Evolutionary conservation across 306 rosid species (phyloP).

Genomic region (Rubus idaeus): DNA sequence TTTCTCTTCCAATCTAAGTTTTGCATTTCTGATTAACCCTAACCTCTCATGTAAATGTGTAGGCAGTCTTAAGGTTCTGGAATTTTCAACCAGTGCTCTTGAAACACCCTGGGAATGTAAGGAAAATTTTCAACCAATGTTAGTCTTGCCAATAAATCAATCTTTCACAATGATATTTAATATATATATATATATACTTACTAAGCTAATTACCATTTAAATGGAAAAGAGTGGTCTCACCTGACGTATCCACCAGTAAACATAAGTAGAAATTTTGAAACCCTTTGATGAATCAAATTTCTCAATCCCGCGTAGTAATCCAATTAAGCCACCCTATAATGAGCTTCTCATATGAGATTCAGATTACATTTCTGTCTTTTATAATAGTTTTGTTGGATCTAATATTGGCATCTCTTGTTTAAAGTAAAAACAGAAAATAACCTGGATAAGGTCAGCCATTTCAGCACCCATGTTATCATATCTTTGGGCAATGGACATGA

Average conservation of each 20-base stretch:
- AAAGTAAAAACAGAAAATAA: slow-evolving; percentile 26
- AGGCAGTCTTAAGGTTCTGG: slow-evolving; percentile 87
- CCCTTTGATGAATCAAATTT: slow-evolving; percentile 96
- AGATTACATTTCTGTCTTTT: slow-evolving; percentile 4
- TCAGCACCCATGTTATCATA: slow-evolving; percentile 90
- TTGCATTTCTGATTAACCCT: slow-evolving; percentile 82
- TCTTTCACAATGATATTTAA: slow-evolving; percentile 8
- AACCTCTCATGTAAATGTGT: slow-evolving; percentile 83
- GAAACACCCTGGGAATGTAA: slow-evolving; percentile 77
- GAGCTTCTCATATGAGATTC: slow-evolving; percentile 9
- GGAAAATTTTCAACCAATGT: slow-evolving; percentile 5
- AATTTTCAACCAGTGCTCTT: slow-evolving; percentile 83
- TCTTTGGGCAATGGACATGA: slow-evolving; percentile 90
- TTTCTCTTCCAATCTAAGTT: slow-evolving; percentile 67
- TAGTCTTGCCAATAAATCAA: not conserved
- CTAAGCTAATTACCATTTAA: slow-evolving; percentile 12
- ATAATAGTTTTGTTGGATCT: not conserved
- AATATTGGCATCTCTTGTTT: slow-evolving; percentile 3
- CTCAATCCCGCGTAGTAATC: slow-evolving; percentile 91
- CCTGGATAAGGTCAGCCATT: slow-evolving; percentile 98
- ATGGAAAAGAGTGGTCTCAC: slow-evolving; percentile 38
- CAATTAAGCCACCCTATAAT: slow-evolving; percentile 87
- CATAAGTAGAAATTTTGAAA: slow-evolving; percentile 91
- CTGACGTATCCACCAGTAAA: slow-evolving; percentile 99
- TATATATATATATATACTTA: not conserved